Evolutionary conservation across 2,329 filamentous ascomycete species (phyloP), one percentile per base, ranked within the genome.

Genomic region (Cytospora mali): DNA sequence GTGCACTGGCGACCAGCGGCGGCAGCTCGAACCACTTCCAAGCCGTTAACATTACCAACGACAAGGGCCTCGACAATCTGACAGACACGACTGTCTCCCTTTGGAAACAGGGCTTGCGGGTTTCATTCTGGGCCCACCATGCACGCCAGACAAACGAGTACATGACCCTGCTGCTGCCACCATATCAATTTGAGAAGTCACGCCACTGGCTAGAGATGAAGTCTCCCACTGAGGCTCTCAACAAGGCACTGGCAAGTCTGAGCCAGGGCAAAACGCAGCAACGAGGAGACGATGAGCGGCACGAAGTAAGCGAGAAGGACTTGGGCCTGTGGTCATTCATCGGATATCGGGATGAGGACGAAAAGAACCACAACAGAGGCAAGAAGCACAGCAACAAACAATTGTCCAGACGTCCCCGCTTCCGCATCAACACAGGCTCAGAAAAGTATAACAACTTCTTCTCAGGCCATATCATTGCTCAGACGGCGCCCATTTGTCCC

Each of bases 131-230:
- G 80, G 49, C 70, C 0, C 74, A 77, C 51, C 74, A 59, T n/a
- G 1, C 7, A 3, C 2, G 6, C 0, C 75, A 80, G 57, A 71
- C 62, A 0, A 0, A 13, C 1, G 55, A 67, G 0, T 69, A 73
- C n/a, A 27, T 52, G 0, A 62, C n/a, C n/a, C n/a, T 77, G 6
- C 33, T 73, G 0, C 68, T 81, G 0, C 78, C 77, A 0, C 75
- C 77, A 0, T 79, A 80, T 61, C 78, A 80, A 48, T 80, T 81
- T 62, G 76, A 79, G 14, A 73, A 75, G 51, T 58, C 68, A 0
- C 58, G 68, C 0, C 77, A 80, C 55, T 80, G 77, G 77, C 51
- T 79, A 13, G 69, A 75, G 2, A 10, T 58, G 6, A 64, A 62
- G 55, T 42, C 61, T 21, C 54, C 64, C 1, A 25, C 25, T n/a